Percentiles rank a stretch among this genome's conserved stretches.
Evolutionary conservation across 1,284 basidiomycete genomes (phyloP).

Genomic region (Cutaneotrichosporon sp.): DNA sequence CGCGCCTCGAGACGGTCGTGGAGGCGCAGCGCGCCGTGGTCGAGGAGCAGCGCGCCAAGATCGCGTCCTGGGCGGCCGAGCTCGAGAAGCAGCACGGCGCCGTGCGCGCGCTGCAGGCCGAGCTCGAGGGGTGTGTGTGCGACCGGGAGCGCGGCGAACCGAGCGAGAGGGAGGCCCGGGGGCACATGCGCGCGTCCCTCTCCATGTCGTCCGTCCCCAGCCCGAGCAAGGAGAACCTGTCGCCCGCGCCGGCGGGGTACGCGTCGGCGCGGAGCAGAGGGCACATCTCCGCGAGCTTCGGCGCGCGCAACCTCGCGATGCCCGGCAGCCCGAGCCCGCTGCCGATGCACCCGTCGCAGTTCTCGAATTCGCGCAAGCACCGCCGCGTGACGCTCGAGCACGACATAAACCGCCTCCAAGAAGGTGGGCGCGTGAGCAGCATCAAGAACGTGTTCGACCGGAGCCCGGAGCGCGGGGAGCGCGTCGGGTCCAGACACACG

Average conservation of each 20-base stretch:
- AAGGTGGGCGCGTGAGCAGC: conserved; percentile 8
- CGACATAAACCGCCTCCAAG: conserved; percentile 45
- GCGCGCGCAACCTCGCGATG: conserved; percentile 41
- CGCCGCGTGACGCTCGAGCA: conserved; percentile 52
- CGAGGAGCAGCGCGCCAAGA: conserved; percentile 48
- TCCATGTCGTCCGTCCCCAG: conserved; percentile 11
- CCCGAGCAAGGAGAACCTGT: not conserved
- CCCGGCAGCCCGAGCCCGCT: conserved; percentile 36
- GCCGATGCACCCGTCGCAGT: conserved; percentile 46
- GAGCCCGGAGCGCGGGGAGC: not conserved
- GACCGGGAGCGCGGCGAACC: too few species aligned
- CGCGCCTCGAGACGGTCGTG: conserved; percentile 48
- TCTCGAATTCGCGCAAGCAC: conserved; percentile 32
- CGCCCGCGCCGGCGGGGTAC: conserved; percentile 10
- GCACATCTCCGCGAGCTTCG: conserved; percentile 36
- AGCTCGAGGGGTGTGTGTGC: not conserved
- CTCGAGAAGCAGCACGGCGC: conserved; percentile 48
- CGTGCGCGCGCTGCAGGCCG: conserved; percentile 40
- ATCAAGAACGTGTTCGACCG: conserved; percentile 20
- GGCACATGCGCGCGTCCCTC: conserved; percentile 7
- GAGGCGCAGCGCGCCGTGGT: conserved; percentile 47
- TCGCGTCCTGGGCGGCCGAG: conserved; percentile 48
- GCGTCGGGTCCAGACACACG: conserved; percentile 1
- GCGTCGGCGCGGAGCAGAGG: conserved; percentile 1
- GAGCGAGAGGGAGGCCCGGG: not conserved